A percentile compares a stretch with the other conserved stretches of the same genome.
Evolutionary conservation across 352 stramenopile species (phyloP).

Genomic region (Pythium diclinum): DNA sequence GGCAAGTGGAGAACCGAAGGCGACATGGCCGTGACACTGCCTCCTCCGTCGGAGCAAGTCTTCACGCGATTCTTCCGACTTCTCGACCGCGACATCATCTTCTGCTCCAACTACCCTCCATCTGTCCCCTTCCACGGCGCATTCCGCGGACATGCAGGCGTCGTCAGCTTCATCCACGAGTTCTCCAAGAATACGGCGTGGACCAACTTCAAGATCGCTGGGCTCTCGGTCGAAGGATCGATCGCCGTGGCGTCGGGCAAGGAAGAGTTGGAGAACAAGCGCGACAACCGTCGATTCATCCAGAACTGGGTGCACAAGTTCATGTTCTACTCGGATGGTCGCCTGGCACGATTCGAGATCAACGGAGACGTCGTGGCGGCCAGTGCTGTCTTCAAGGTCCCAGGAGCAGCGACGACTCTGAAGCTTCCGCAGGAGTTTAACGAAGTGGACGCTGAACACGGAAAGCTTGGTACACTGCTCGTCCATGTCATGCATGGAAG

Average conservation of each 20-base stretch:
- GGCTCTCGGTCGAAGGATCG: slow-evolving; percentile 77
- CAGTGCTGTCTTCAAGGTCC: slow-evolving; percentile 85
- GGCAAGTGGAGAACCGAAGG: slow-evolving; percentile 82
- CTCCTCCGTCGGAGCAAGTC: slow-evolving; percentile 80
- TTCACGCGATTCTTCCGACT: slow-evolving; percentile 86
- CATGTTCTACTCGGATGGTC: slow-evolving; percentile 80
- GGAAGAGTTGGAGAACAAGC: slow-evolving; percentile 85
- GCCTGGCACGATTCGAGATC: slow-evolving; percentile 85
- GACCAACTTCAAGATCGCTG: slow-evolving; percentile 87
- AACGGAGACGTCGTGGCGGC: slow-evolving; percentile 85
- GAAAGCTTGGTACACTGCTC: slow-evolving; percentile 58
- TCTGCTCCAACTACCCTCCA: slow-evolving; percentile 86
- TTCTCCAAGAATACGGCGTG: slow-evolving; percentile 77
- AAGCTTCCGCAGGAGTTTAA: slow-evolving; percentile 88
- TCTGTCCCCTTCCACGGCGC: slow-evolving; percentile 86
- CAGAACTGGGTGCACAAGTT: slow-evolving; percentile 92
- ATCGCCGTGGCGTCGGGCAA: slow-evolving; percentile 83
- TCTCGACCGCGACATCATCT: slow-evolving; percentile 83
- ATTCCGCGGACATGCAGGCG: slow-evolving; percentile 64
- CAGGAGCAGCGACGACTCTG: slow-evolving; percentile 76
- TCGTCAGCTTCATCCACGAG: slow-evolving; percentile 78
- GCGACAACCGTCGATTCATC: slow-evolving; percentile 79
- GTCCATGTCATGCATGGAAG: slow-evolving; percentile 83
- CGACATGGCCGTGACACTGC: slow-evolving; percentile 86
- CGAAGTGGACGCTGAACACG: slow-evolving; percentile 80